A percentile compares a stretch with the other conserved stretches of the same genome.
These are phyloP conservation scores for Hypoxylon sp. DNA, from an alignment of 2,329 filamentous ascomycete genomes.

Conservation along the genomic window DNA sequence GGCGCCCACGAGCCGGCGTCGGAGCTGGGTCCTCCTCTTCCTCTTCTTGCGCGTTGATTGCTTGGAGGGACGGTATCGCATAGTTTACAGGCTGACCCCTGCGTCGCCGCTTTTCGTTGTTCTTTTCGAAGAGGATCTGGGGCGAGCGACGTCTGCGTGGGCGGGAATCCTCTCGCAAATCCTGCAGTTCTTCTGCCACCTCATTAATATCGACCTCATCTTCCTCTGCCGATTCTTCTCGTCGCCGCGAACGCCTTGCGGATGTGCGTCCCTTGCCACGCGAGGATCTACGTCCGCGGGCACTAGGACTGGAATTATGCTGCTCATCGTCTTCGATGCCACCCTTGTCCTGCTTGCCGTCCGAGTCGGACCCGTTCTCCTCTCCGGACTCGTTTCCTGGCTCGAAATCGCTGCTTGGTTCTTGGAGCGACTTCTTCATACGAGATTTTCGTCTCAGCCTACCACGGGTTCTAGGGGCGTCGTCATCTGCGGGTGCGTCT, in stretches of 20 bases:
- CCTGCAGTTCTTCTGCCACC: conserved; percentile 70
- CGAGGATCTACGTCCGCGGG: conserved; percentile 55
- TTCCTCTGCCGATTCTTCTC: conserved; percentile 63
- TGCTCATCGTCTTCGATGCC: conserved; percentile 48
- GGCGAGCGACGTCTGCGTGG: conserved; percentile 61
- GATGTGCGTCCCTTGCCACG: conserved; percentile 51
- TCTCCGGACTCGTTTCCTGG: conserved; percentile 67
- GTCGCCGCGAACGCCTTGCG: conserved; percentile 57
- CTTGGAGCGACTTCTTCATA: conserved; percentile 56
- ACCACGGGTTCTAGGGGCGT: conserved; percentile 49
- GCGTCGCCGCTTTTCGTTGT: conserved; percentile 58
- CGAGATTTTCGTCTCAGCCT: conserved; percentile 59
- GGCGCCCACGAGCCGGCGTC: conserved; percentile 69
- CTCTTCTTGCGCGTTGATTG: conserved; percentile 75
- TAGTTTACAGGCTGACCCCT: conserved; percentile 80
- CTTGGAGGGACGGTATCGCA: conserved; percentile 79
- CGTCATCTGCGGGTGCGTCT: conserved; percentile 36
- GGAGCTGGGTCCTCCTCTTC: conserved; percentile 74
- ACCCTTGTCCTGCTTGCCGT: conserved; percentile 37
- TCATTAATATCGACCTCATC: conserved; percentile 69
- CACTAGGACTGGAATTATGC: conserved; percentile 59
- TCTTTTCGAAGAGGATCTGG: conserved; percentile 65
- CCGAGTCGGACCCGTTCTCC: conserved; percentile 55
- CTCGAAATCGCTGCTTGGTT: conserved; percentile 68
- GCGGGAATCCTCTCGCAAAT: conserved; percentile 64